Base-by-base conservation (phyloP, 768 basidiomycete species). In the Tulasnella sp. region DNA sequence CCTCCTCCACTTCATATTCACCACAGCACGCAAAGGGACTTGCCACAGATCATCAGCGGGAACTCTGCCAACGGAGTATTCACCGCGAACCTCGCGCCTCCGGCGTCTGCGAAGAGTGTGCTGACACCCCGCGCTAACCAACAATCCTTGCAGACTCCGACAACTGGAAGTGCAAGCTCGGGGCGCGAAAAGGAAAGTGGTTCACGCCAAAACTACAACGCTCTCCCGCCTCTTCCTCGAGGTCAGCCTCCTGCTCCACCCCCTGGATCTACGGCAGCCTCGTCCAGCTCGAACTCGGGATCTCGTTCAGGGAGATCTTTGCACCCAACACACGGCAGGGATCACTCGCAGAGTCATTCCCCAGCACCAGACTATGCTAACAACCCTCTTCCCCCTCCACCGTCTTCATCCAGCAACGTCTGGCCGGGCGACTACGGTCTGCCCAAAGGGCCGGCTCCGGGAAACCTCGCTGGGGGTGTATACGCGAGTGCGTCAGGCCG, bases 1-100 rank as follows among this genome's bases (percentile, higher is more conserved):
- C 96, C 96, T 5, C 93, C 96, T 0, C 96, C 96, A 0, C 87
- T 97, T n/a, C 91, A 93, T 82, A 88, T 97, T 14, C 88, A 90
- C 24, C 88, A 88, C 80, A 84, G 88, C 16, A 87, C 87, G 4
- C 87, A 91, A 58, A 86, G 88, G 22, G 92, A 93, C 84, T 90
- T 96, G 1, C 95, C 95, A 8, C 91, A 91, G 28, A 87, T 96
- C 80, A 89, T 93, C 60, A 94, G 82, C 88, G 88, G 40, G 83
- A 87, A 81, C 86, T 89, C 80, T 42, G 80, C 90, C 60, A 64
- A 82, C 20, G 69, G 8, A 84, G 84, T 24, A 81, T 84, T 54
- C 31, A 80, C 83, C 31, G 80, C 80, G 20, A 74, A 64, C 72
- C n/a, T 83, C 89, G 89, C 34, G 86, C 87, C 74, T 84, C 84